A percentile compares a stretch with the other conserved stretches of the same genome.
phyloP scores from a whole-genome alignment of 257 asterid genomes.

The Knoxia roxburghii region DNA sequence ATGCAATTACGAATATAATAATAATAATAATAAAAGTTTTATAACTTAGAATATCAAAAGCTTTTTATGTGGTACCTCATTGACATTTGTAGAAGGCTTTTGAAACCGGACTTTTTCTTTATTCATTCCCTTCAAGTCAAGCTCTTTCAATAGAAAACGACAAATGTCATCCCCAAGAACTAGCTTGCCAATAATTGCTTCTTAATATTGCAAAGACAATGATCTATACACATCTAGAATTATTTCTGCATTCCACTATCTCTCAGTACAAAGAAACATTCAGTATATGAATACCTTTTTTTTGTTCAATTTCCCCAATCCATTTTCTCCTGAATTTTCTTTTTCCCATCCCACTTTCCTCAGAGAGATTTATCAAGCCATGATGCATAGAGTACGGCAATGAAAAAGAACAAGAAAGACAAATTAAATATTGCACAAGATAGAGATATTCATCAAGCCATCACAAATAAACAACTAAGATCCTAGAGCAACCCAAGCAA shows the following conservation, averaged over 20 bases:
- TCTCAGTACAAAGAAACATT: background rate
- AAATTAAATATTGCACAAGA: no score
- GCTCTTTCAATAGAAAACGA: no score
- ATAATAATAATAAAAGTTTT: no score
- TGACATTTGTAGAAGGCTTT: no score
- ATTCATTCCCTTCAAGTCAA: no score
- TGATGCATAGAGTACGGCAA: background rate
- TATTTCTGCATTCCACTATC: slow-evolving; percentile 2
- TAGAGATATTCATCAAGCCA: slow-evolving; percentile 16
- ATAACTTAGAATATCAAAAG: no score
- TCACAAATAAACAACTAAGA: slow-evolving; percentile 13
- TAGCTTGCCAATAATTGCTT: background rate
- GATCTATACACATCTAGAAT: slow-evolving; percentile 9
- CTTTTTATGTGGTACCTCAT: no score
- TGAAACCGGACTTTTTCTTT: no score
- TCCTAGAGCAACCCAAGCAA: slow-evolving; percentile 18
- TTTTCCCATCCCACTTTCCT: background rate
- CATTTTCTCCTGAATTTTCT: background rate
- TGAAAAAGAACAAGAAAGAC: slow-evolving; percentile 5
- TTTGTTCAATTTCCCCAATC: background rate
- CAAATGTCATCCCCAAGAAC: no score
- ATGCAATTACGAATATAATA: no score
- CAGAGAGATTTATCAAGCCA: background rate
- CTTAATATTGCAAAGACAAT: background rate
- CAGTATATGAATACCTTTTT: background rate